Evolutionary conservation across 2,329 filamentous ascomycete genomes (phyloP), one percentile per base, ranked within the genome.

Genomic region (Fusarium tupiense): DNA sequence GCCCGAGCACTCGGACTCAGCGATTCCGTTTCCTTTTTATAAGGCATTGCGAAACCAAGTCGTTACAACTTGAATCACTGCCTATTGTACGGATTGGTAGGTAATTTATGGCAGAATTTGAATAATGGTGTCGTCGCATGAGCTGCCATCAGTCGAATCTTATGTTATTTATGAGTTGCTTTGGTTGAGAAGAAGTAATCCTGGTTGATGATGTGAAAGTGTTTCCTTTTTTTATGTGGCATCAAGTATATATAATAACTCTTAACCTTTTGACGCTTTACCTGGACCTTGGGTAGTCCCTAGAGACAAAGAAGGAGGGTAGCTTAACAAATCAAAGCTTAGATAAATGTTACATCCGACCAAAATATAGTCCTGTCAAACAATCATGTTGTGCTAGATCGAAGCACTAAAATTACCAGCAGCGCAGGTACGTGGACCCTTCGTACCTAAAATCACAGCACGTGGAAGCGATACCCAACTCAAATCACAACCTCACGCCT

Each of bases 391-490:
- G 33, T 38, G 35, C 24, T 29, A 33, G 60, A 58, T 35, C 35
- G 24, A 41, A 43, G 50, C 41, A 62, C 38, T 44, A 43, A 56
- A 29, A 24, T 14, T 41, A 37, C 49, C 31, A 26, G 17, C 31
- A 58, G 29, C 24, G n/a, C 31, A 59, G 40, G 49, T 61, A 50
- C 66, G 65, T 69, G 66, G 57, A 68, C 43, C 64, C 41, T 35
- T 33, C 26, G 20, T 44, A 63, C 49, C 50, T 52, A 69, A 69
- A 69, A 69, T 57, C 22, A 38, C 35, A 37, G 65, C 65, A 69
- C 50, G 58, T 69, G 66, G 47, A 53, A 53, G 14, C 24, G 57
- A 63, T 63, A 61, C 49, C 66, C 47, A 67, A 73, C 71, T 59
- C 43, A 35, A 69, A 44, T 61, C 56, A 63, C 57, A 38, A 56